Evolutionary conservation across 345 rosid genomes (phyloP).

Genomic region (Citrus australasica): DNA sequence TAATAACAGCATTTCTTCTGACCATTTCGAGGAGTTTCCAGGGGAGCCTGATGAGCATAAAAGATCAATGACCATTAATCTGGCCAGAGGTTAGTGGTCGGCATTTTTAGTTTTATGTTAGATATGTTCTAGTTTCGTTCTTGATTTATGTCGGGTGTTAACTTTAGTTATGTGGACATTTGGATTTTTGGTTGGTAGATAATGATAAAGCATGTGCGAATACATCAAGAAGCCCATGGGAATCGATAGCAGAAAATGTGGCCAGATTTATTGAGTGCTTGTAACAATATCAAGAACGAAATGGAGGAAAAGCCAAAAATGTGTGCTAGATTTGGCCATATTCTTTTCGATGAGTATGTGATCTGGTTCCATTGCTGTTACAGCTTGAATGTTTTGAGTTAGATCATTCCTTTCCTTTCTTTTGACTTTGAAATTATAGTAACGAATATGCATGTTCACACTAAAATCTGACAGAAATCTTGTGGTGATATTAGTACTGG

Average conservation of each 20-base stretch:
- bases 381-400: neutral
- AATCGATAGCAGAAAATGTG: slow-evolving; percentile 16
- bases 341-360: slow-evolving; percentile 18
- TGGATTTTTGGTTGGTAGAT: neutral
- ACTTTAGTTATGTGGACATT: neutral
- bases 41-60: neutral
- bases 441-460: too few species aligned
- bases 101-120: neutral
- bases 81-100: slow-evolving; percentile 8
- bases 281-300: slow-evolving; percentile 10
- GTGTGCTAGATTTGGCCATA: slow-evolving; percentile 26
- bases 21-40: slow-evolving; percentile 12
- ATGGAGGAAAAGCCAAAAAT: slow-evolving; percentile 17
- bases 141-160: neutral
- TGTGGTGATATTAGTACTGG: too few species aligned
- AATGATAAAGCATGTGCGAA: neutral
- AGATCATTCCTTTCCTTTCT: neutral
- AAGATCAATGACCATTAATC: slow-evolving; percentile 3
- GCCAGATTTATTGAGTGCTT: slow-evolving; percentile 24
- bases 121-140: neutral
- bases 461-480: too few species aligned
- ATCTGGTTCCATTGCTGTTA: neutral
- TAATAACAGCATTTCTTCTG: slow-evolving; percentile 7
- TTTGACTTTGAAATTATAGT: neutral
- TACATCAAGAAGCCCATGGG: slow-evolving; percentile 13